Evolutionary conservation across 352 stramenopile genomes (phyloP), one percentile per base, ranked within the genome.

Genomic region (Globisporangium barbulae): DNA sequence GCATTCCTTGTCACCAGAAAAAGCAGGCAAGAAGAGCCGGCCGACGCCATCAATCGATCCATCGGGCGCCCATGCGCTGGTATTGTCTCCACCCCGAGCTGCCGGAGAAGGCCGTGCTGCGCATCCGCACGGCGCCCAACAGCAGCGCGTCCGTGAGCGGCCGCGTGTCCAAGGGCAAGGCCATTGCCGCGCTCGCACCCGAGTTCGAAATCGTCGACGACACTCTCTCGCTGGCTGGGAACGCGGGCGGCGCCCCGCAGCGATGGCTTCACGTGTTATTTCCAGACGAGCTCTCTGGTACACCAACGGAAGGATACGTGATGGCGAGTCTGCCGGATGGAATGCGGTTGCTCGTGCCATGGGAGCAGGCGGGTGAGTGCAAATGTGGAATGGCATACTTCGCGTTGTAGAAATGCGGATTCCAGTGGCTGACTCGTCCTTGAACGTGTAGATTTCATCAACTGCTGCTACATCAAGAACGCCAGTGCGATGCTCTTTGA

Each of bases 51-150:
- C 30, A 19, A 17, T 28, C 4, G 30, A 25, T 0, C 28, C 17
- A 2, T 28, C 25, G 19, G 28, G 28, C 50, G 4, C 33, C 30
- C 33, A 93, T 93, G 84, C 84, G 82, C 61, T 93, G 81, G 80
- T 89, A 80, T 73, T 86, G 77, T 57, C 64, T 91, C 41, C 68
- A 88, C 55, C 79, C 80, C 33, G 74, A 60, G 41, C 70, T 93
- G 47, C 80, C 82, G 48, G 47, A 63, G 35, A 74, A 87, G 54
- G 82, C 84, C 25, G 72, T 78, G 70, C 79, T 91, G 66, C 82
- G 84, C 31, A 78, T 91, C 50, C 84, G 84, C 56, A 61, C 70
- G 19, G 73, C 81, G 25, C 79, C 84, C 1, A 72, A 83, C 71
- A 80, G 70, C 54, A 69, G 71, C 28, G 74, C 80, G 0, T 33